phyloP scores from a whole-genome alignment of 2,329 filamentous ascomycete species.

The Xylariaceae sp. region DNA sequence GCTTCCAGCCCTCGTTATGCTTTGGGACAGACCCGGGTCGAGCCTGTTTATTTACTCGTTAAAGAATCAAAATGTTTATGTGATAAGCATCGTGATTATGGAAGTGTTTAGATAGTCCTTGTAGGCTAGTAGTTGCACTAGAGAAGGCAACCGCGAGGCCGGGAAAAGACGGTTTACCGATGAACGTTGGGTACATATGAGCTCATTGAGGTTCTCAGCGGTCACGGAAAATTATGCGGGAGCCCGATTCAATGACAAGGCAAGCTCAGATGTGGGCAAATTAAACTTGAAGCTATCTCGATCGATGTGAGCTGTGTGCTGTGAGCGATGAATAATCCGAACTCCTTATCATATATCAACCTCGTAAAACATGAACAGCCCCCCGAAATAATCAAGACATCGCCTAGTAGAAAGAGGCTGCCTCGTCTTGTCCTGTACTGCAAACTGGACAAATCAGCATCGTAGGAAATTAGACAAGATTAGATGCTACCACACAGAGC shows the following conservation, averaged over 20 bases:
- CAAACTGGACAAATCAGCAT: constrained; percentile 33
- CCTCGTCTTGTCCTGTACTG: constrained; percentile 33
- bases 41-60: constrained; percentile 19
- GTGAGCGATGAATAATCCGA: constrained; percentile 15
- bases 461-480: constrained; percentile 34
- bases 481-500: constrained; percentile 43
- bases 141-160: constrained; percentile 14
- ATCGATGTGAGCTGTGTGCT: no score
- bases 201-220: constrained; percentile 31
- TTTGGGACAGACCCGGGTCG: constrained; percentile 15
- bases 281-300: constrained; percentile 8
- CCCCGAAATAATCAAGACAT: constrained; percentile 22
- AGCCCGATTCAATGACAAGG: constrained; percentile 27
- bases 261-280: constrained; percentile 23
- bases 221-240: constrained; percentile 32
- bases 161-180: constrained; percentile 23
- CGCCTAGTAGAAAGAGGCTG: constrained; percentile 26
- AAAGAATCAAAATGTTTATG: constrained; percentile 29
- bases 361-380: constrained; percentile 26
- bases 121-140: constrained; percentile 18
- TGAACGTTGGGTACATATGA: constrained; percentile 30
- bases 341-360: constrained; percentile 29
- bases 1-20: constrained; percentile 31
- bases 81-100: constrained; percentile 31
- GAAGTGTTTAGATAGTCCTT: constrained; percentile 33